Conservation (phyloP, 2,329 filamentous ascomycete species). For the Fonsecaea pugnacius region DNA sequence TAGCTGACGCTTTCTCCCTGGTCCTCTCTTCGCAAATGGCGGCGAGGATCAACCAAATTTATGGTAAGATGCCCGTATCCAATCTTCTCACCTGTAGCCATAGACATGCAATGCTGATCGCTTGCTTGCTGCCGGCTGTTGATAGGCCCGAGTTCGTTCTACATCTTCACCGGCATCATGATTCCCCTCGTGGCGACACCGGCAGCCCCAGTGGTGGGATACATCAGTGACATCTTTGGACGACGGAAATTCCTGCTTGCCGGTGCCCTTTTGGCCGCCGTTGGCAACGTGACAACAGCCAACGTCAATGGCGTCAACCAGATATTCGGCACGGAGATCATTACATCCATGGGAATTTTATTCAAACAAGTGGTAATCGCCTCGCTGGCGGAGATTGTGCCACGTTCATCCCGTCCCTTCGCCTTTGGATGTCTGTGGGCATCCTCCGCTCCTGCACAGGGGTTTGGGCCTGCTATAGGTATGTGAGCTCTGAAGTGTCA, state of each 20-base stretch:
- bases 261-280: not conserved
- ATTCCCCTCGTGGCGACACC: not conserved
- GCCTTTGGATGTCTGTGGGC: slow-evolving; percentile 9
- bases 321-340: slow-evolving; percentile 8
- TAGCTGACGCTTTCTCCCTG: no score
- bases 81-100: no score
- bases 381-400: slow-evolving; percentile 3
- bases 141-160: no score
- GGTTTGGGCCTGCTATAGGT: not conserved
- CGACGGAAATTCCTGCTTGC: slow-evolving; percentile 2
- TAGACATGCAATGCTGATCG: no score
- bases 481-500: not conserved
- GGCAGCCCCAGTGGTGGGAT: not conserved
- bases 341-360: not conserved
- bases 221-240: slow-evolving; percentile 7
- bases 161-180: not conserved
- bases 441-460: slow-evolving; percentile 1
- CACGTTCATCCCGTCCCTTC: not conserved
- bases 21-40: no score
- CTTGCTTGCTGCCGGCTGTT: no score
- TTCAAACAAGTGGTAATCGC: slow-evolving; percentile 4
- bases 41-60: no score
- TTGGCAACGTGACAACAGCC: not conserved
- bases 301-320: not conserved
- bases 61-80: no score